Evolutionary conservation across 2,329 filamentous ascomycete species (phyloP).

Genomic region (Apiospora arundinis): DNA sequence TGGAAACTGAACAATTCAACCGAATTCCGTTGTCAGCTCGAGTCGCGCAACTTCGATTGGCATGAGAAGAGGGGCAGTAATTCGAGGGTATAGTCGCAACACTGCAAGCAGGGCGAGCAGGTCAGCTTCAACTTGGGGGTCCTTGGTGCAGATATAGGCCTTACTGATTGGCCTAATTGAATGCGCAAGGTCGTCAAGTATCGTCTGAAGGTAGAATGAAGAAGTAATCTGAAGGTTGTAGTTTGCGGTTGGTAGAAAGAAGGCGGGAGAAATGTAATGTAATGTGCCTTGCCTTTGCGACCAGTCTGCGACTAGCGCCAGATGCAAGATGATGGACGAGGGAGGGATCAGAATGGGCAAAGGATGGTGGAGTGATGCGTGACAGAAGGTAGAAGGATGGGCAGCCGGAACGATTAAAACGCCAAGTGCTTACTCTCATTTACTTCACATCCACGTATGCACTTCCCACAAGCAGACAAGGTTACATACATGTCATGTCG

Average conservation of each 20-base stretch:
- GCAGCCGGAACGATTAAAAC: background rate
- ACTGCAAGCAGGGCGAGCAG: constrained; percentile 8
- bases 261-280: background rate
- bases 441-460: background rate
- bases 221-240: background rate
- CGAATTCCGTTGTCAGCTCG: constrained; percentile 12
- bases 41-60: background rate
- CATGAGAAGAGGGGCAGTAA: constrained; percentile 9
- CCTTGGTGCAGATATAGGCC: background rate
- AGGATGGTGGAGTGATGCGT: background rate
- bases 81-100: background rate
- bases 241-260: background rate
- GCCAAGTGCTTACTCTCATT: constrained; percentile 13
- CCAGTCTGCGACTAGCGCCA: constrained; percentile 8
- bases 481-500: too few relatives aligned
- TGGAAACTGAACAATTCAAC: background rate
- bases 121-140: background rate
- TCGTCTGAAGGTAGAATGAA: background rate
- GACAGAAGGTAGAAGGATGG: background rate
- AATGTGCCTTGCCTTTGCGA: background rate
- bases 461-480: background rate
- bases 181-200: background rate
- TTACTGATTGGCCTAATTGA: background rate
- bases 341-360: background rate
- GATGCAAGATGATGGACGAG: constrained; percentile 11